Conservation (phyloP, 768 basidiomycete species). For the Gautieria morchelliformis region DNA sequence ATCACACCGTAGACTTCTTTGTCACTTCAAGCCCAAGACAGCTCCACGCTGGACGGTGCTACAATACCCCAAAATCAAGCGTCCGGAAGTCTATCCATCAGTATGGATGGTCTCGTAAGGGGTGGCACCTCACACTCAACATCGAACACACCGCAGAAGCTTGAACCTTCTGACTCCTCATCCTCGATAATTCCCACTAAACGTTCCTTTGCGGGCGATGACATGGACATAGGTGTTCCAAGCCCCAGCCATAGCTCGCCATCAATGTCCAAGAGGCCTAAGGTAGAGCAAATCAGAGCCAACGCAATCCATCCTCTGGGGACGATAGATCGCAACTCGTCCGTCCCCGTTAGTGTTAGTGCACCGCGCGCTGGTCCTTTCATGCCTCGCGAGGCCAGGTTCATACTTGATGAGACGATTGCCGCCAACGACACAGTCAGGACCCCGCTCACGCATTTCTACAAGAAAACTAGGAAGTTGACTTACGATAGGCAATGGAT, state of each 20-base stretch:
- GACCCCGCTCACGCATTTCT: background rate
- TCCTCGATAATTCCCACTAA: constrained; percentile 21
- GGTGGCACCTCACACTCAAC: no score
- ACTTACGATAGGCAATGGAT: constrained; percentile 11
- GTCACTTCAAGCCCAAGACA: no score
- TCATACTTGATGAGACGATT: background rate
- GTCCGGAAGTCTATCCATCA: no score
- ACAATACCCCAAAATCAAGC: no score
- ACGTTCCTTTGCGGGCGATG: constrained; percentile 5
- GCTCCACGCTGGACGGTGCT: no score
- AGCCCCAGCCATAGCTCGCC: constrained; percentile 3
- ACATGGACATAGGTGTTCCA: background rate
- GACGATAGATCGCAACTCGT: constrained; percentile 15
- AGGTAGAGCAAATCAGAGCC: constrained; percentile 8
- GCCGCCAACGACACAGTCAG: background rate
- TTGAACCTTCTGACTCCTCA: background rate
- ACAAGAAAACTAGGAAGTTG: background rate
- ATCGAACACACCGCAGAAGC: background rate
- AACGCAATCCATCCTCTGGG: constrained; percentile 15
- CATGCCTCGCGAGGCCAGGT: background rate
- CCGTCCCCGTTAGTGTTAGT: background rate
- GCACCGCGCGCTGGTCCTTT: background rate
- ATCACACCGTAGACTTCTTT: no score
- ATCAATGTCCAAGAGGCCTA: constrained; percentile 17
- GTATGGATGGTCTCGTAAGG: no score